Evolutionary conservation across 179 eudicot species (phyloP), one percentile per base, ranked within the genome.

Genomic region (Beta corolliflora): DNA sequence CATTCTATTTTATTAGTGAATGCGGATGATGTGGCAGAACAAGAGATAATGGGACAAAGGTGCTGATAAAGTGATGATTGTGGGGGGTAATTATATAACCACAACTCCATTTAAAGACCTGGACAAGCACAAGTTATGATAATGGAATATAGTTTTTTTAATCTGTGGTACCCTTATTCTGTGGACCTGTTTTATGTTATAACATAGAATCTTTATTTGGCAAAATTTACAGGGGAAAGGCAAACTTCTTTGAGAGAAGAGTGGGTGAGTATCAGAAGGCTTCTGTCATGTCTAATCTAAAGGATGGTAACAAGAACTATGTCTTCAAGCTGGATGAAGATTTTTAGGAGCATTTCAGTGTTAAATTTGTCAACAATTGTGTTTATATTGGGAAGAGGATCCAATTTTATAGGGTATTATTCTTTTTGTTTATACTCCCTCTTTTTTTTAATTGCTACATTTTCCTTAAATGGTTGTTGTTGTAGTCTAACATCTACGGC

Each of bases 251-350:
- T 45, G 96, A 92, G 87, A 89, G 91, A 84, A 86, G 96, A 85
- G 96, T 92, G 69, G 95, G 94, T 14, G 94, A 93, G n/a, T 93
- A 93, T 77, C 96, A 93, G 83, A 92, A 92, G 89, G 96, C 97
- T 9, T 92, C 93, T 14, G 92, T 92, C 59, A 92, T 93, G 97
- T 83, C 92, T 50, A 86, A 84, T 70, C 71, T 92, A 41, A 88
- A 87, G 85, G 86, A 87, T 18, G 88, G 87, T 67, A 72, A 65
- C 75, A 82, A 87, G 73, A 88, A 88, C 85, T 90, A 79, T 18
- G 89, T 82, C 77, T 93, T 93, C 83, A 93, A 89, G 74, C 75
- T 89, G 76, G 94, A 93, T 55, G 95, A 89, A 78, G 97, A 93
- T 79, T 93, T 93, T 87, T 93, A 90, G 84, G 31, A 14, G 41